Evolutionary conservation across 2,329 filamentous ascomycete species (phyloP).

Genomic region (Ophiosphaerella korrae): DNA sequence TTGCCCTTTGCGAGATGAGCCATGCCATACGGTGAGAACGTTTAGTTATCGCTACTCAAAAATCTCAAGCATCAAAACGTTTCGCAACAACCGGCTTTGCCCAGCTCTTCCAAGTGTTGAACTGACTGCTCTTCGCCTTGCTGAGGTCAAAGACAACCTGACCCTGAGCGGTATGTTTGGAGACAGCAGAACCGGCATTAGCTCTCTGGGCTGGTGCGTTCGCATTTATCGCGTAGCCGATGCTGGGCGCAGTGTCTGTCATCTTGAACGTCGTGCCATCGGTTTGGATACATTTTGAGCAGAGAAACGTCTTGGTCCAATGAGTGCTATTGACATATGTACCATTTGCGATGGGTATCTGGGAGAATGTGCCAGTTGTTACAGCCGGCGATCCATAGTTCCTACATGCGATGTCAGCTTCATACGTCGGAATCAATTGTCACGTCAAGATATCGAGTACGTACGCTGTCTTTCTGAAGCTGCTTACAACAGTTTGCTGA

Average conservation of each 20-base stretch:
- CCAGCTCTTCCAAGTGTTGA: constrained; percentile 32
- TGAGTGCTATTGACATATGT: constrained; percentile 60
- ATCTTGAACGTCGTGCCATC: constrained; percentile 36
- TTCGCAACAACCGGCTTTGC: constrained; percentile 13
- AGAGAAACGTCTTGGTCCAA: constrained; percentile 61
- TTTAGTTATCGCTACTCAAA: too few species aligned
- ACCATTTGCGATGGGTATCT: constrained; percentile 56
- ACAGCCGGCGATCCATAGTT: constrained; percentile 56
- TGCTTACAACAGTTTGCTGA: constrained; percentile 51
- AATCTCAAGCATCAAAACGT: constrained; percentile 4
- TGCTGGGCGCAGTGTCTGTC: constrained; percentile 18
- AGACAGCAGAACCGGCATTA: constrained; percentile 17
- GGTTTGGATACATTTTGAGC: constrained; percentile 42
- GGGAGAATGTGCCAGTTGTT: constrained; percentile 51
- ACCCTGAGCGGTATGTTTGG: constrained; percentile 29
- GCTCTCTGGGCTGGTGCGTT: constrained; percentile 24
- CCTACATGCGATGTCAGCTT: constrained; percentile 16
- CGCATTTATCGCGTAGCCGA: constrained; percentile 33
- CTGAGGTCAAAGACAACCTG: constrained; percentile 28
- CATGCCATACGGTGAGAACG: not conserved
- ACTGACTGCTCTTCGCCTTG: constrained; percentile 28
- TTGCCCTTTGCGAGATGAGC: not conserved
- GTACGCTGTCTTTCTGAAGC: constrained; percentile 50
- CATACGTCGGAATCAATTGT: not conserved
- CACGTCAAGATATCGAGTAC: constrained; percentile 2